phyloP scores from a whole-genome alignment of 768 basidiomycete genomes.

The Coprinopsis strossmayeri region DNA sequence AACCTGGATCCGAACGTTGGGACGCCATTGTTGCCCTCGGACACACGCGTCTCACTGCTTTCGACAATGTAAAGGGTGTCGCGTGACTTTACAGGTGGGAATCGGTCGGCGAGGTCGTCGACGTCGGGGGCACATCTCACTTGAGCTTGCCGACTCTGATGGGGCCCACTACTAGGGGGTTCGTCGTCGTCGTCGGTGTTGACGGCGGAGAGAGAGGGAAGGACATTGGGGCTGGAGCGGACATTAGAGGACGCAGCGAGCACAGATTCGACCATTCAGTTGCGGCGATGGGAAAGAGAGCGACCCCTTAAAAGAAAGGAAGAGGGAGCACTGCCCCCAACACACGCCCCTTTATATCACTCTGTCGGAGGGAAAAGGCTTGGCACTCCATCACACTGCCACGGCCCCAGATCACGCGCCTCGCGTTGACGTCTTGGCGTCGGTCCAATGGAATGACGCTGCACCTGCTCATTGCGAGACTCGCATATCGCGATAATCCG shows the following conservation, averaged over 20 bases:
- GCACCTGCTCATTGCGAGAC: too few species aligned
- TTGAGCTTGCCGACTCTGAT: constrained; percentile 25
- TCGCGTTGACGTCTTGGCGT: too few species aligned
- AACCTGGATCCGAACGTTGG: constrained; percentile 9
- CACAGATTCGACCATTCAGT: constrained; percentile 35
- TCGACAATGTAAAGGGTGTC: constrained; percentile 9
- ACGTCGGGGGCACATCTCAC: constrained; percentile 12
- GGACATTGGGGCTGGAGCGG: constrained; percentile 17
- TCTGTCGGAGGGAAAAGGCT: background rate
- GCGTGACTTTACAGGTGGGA: constrained; percentile 9
- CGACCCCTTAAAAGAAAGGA: background rate
- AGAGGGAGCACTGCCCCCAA: background rate
- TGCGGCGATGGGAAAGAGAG: background rate
- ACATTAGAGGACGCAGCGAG: constrained; percentile 21
- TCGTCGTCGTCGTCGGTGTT: constrained; percentile 35
- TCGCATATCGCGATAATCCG: too few species aligned
- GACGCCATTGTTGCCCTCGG: constrained; percentile 10
- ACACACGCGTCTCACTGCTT: constrained; percentile 7
- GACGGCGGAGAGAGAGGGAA: constrained; percentile 29
- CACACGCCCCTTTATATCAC: background rate
- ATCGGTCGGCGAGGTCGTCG: constrained; percentile 6
- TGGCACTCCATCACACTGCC: background rate
- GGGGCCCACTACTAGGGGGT: constrained; percentile 35
- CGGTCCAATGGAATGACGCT: too few species aligned
- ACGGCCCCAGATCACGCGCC: too few species aligned